phyloP scores from a whole-genome alignment of 2,329 filamentous ascomycete genomes.

The Knoxdaviesia proteae region DNA sequence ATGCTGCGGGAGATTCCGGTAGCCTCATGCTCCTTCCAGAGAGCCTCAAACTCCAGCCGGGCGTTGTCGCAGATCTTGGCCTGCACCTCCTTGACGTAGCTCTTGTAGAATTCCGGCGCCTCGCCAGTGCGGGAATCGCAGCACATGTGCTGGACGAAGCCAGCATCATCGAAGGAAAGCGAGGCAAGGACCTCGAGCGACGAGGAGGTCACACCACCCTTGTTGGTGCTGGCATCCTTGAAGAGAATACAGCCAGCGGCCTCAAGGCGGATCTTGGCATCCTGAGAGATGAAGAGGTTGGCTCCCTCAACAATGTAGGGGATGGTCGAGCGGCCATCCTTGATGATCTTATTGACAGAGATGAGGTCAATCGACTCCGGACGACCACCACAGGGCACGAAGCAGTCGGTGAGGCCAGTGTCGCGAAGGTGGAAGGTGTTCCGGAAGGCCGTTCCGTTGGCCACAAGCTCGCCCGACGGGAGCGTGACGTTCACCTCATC shows the following conservation, averaged over 20 bases:
- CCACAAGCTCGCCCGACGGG: slow-evolving; percentile 65
- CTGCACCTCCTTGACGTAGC: slow-evolving; percentile 84
- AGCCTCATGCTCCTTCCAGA: slow-evolving; percentile 82
- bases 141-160: slow-evolving; percentile 90
- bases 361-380: slow-evolving; percentile 92
- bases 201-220: slow-evolving; percentile 93
- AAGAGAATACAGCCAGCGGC: slow-evolving; percentile 86
- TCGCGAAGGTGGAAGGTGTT: slow-evolving; percentile 90
- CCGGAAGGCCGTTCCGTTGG: slow-evolving; percentile 87
- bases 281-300: slow-evolving; percentile 96
- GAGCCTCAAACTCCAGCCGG: slow-evolving; percentile 84
- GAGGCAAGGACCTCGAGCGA: slow-evolving; percentile 91
- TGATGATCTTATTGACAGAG: slow-evolving; percentile 70
- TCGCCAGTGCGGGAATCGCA: slow-evolving; percentile 44
- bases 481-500: slow-evolving; percentile 82
- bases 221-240: slow-evolving; percentile 97
- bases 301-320: slow-evolving; percentile 96
- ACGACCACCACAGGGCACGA: slow-evolving; percentile 89
- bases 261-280: slow-evolving; percentile 87
- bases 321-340: slow-evolving; percentile 67
- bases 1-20: slow-evolving; percentile 63
- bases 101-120: slow-evolving; percentile 75
- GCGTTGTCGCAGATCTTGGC: slow-evolving; percentile 81
- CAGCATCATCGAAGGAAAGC: slow-evolving; percentile 76
- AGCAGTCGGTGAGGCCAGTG: slow-evolving; percentile 58